phyloP scores from a whole-genome alignment of 306 rosid genomes.

The Prunus mume region DNA sequence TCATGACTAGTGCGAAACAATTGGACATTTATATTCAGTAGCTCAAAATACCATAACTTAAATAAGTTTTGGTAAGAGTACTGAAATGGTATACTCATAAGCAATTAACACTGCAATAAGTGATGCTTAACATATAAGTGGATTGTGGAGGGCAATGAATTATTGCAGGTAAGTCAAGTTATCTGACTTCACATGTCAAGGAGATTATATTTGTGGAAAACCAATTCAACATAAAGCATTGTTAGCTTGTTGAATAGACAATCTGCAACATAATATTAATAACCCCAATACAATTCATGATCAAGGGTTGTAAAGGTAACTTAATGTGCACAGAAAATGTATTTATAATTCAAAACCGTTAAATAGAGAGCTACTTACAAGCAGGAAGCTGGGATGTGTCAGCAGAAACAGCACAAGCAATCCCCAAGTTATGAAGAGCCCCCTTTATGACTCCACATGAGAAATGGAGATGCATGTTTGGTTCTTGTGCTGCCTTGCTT shows the following conservation, averaged over 20 bases:
- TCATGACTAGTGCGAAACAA: neutral
- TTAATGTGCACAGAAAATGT: neutral
- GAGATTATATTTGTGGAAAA: neutral
- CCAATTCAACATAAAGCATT: neutral
- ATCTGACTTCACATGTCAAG: neutral
- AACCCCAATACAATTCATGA: neutral
- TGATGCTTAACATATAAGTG: neutral
- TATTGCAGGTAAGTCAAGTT: neutral
- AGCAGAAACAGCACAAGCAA: slow-evolving; percentile 94
- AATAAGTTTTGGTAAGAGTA: neutral
- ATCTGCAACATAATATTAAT: neutral
- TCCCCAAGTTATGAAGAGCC: slow-evolving; percentile 94
- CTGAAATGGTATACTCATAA: neutral
- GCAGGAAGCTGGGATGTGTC: slow-evolving; percentile 90
- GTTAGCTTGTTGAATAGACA: too few species aligned
- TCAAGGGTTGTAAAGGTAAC: neutral
- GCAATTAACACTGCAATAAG: neutral
- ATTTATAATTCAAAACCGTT: slow-evolving; percentile 8
- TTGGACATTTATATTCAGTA: neutral
- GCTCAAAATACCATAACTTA: neutral
- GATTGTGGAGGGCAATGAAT: neutral
- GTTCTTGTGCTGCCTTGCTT: slow-evolving; percentile 60
- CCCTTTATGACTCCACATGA: slow-evolving; percentile 97
- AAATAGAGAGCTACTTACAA: slow-evolving; percentile 50
- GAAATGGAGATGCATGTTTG: slow-evolving; percentile 92